phyloP scores from a whole-genome alignment of 768 basidiomycete species.

The Aureoboletus auriporus region DNA sequence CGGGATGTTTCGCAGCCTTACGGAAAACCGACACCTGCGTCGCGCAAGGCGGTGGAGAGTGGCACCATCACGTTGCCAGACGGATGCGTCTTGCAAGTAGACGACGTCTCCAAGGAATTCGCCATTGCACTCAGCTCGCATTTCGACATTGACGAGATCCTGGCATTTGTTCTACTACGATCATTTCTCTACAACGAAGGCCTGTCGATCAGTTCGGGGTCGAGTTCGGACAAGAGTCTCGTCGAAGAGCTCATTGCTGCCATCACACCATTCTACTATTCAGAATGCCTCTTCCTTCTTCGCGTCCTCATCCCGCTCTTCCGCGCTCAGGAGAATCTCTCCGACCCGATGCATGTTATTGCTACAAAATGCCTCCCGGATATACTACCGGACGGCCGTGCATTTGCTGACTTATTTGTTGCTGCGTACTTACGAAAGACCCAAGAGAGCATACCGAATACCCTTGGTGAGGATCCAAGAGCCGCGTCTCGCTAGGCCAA shows the following conservation, averaged over 20 bases:
- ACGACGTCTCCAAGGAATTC: constrained; percentile 67
- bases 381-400: constrained; percentile 59
- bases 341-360: constrained; percentile 50
- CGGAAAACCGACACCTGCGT: constrained; percentile 63
- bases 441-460: constrained; percentile 43
- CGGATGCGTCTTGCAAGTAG: constrained; percentile 57
- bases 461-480: constrained; percentile 47
- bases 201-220: constrained; percentile 46
- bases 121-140: constrained; percentile 66
- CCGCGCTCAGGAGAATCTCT: constrained; percentile 58
- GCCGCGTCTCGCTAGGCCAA: constrained; percentile 66
- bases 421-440: constrained; percentile 55
- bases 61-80: constrained; percentile 68
- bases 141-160: constrained; percentile 76
- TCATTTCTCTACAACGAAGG: constrained; percentile 80
- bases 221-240: constrained; percentile 38
- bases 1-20: constrained; percentile 60
- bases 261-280: constrained; percentile 78
- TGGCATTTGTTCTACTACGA: constrained; percentile 69
- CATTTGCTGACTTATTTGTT: constrained; percentile 61
- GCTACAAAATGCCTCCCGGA: constrained; percentile 52
- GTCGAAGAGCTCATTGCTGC: constrained; percentile 46
- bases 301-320: constrained; percentile 74
- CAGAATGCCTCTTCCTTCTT: constrained; percentile 69
- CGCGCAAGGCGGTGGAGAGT: constrained; percentile 60